Base-by-base conservation (phyloP, 305 asterid genomes). In the Fraxinus platypoda region DNA sequence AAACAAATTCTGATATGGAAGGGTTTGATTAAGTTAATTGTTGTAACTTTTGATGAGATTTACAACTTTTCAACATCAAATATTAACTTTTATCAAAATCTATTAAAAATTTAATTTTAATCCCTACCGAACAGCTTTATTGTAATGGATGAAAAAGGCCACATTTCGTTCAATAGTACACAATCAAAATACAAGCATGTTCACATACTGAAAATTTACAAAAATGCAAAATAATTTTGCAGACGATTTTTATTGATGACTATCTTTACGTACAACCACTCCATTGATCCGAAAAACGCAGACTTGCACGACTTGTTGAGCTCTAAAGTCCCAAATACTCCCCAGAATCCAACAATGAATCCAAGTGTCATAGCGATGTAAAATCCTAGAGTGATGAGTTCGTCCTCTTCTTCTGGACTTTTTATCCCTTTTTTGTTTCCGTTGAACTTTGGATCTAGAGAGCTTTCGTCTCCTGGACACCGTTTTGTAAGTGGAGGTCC, bases 331-430 rank as follows among this genome's bases (percentile, higher is more conserved):
- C 82, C 84, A n/a, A 77, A 30, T 25, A 77, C 38, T 41, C 81
- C 87, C 84, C 87, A 84, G 34, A 87, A 85, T 35, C 86, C 81
- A 72, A 84, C 17, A 11, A 52, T n/a, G 26, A 79, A 87, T 0
- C 86, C 86, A 59, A 85, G 13, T 8, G n/a, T 79, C 71, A 82
- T 25, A 7, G 46, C 11, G 15, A 81, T 64, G 26, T 74, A 81
- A 4, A 85, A 85, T 64, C 81, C 81, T 8, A 21, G 6, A 4
- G 70, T 25, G 1, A 28, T 41, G 38, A 81, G 28, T 3, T 33
- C 19, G 12, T 76, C 78, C 34, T 57, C 83, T 34, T 19, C 66
- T 31, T 78, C 83, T 21, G 4, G 4, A 28, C 7, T 54, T 13
- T 7, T 34, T 28, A 11, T 43, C 28, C 19, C 49, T 6, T 26